Percentiles rank a stretch among this genome's conserved stretches.
Conservation (phyloP, 768 basidiomycete species). For the Tubosaeta brunneosetosa region DNA sequence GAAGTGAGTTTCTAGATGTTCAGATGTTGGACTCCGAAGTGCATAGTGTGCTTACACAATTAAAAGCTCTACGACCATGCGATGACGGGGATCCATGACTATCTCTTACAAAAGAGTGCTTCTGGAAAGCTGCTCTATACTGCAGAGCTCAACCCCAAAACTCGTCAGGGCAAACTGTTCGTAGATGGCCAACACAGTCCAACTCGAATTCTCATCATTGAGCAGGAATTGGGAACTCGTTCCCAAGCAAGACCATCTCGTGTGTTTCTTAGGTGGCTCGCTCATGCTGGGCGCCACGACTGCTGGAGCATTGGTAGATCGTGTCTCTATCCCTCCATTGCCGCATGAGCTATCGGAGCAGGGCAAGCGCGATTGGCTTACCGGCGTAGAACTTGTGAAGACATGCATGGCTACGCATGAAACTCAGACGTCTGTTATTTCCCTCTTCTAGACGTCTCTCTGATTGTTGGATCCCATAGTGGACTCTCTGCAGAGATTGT, state of each 20-base stretch:
- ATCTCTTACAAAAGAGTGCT: conserved; percentile 64
- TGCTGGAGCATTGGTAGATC: conserved; percentile 47
- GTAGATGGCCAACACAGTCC: conserved; percentile 11
- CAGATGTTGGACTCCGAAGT: not conserved
- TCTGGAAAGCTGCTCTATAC: conserved; percentile 67
- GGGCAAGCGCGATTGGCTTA: conserved; percentile 75
- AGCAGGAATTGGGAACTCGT: conserved; percentile 65
- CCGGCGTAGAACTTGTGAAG: conserved; percentile 74
- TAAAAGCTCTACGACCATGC: conserved; percentile 86
- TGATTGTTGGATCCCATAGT: conserved; percentile 33
- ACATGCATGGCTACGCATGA: conserved; percentile 87
- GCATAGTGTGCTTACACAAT: not conserved
- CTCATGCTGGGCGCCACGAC: conserved; percentile 85
- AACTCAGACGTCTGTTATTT: conserved; percentile 64
- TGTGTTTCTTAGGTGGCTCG: conserved; percentile 91
- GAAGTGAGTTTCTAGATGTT: conserved; percentile 42
- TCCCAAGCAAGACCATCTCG: conserved; percentile 94
- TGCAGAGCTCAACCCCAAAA: conserved; percentile 70
- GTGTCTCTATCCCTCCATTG: conserved; percentile 65
- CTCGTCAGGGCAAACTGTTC: conserved; percentile 32
- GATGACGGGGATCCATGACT: conserved; percentile 73
- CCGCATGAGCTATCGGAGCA: conserved; percentile 54
- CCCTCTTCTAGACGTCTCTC: not conserved
- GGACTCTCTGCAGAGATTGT: conserved; percentile 88
- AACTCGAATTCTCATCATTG: not conserved